Percentiles rank a stretch among this genome's conserved stretches.
Conservation (phyloP, 2,329 filamentous ascomycete genomes). For the Lasiodiplodia gonubiensis region DNA sequence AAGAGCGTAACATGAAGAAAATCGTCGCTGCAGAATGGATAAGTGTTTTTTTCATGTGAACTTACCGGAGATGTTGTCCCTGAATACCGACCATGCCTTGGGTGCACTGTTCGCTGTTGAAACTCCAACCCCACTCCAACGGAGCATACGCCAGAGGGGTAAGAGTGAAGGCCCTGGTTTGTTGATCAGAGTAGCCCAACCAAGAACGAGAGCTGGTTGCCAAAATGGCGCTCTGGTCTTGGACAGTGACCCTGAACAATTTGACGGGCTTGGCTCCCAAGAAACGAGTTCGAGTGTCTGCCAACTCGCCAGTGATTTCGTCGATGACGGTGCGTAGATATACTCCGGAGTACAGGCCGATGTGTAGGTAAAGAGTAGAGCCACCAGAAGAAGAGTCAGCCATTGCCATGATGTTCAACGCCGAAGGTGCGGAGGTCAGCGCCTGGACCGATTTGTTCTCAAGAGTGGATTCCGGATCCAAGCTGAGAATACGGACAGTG, state of each 20-base stretch:
- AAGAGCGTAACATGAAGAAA: conserved; percentile 27
- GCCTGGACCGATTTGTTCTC: conserved; percentile 96
- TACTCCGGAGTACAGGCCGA: conserved; percentile 92
- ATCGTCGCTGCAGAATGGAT: not conserved
- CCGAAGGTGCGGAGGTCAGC: conserved; percentile 85
- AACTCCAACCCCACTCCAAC: conserved; percentile 94
- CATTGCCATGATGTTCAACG: conserved; percentile 93
- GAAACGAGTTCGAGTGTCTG: conserved; percentile 93
- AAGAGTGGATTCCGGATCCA: conserved; percentile 87
- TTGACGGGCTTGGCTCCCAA: conserved; percentile 88
- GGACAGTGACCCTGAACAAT: conserved; percentile 87
- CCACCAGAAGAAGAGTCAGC: conserved; percentile 89
- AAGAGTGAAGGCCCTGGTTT: conserved; percentile 86
- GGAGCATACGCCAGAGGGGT: conserved; percentile 88
- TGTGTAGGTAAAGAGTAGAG: conserved; percentile 90
- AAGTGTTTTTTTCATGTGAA: conserved; percentile 40
- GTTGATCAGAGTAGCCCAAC: conserved; percentile 90
- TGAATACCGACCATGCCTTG: conserved; percentile 95
- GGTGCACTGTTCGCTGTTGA: conserved; percentile 90
- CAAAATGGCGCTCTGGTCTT: conserved; percentile 82
- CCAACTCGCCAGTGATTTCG: conserved; percentile 92
- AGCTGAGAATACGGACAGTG: conserved; percentile 88
- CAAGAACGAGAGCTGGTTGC: conserved; percentile 93
- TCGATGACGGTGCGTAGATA: conserved; percentile 95
- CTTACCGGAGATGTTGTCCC: conserved; percentile 83